Evolutionary conservation across 768 basidiomycete species (phyloP), one percentile per base, ranked within the genome.

Genomic region (Mycena polygramma): DNA sequence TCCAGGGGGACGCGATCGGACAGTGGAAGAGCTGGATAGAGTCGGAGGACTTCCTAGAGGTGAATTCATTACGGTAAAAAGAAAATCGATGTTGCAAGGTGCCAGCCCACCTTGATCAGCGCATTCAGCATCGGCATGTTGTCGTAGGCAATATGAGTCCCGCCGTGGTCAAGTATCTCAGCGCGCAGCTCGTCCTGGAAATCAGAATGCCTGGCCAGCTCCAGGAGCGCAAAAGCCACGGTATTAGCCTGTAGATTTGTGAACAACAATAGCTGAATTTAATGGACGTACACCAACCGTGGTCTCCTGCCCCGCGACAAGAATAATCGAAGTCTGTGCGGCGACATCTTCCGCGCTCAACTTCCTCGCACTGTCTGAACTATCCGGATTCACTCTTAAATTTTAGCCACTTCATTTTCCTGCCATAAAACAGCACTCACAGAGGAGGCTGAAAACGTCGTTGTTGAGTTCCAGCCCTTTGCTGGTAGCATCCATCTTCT

Each of bases 111-210:
- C 55, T 73, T 73, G 49, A 73, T 73, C 20, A 65, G 58, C 4
- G 71, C 71, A 57, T 69, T 73, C 39, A 73, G 30, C 43, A 64
- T 22, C 14, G 62, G 51, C 52, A 73, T 58, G 43, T 17, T 39
- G 57, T 69, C 68, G 46, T 57, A 66, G 26, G 0, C 52, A 26
- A 30, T 5, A 26, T 45, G 22, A 7, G 1, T n/a, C 1, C 11
- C 15, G 19, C 26, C 19, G 2, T 36, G 19, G 36, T 35, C 13
- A 41, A 45, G 20, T 53, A 69, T 65, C 26, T 73, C 68, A 13
- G 36, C 52, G 2, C 71, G 61, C 9, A 70, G 41, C 9, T 35
- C 15, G 9, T 43, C 48, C 46, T 73, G 71, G 30, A 58, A 66
- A 5, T 65, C 54, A 1, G 63, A 46, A 30, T 59, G 4, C 30